Conservation (phyloP, 177 flowering plant species). For the Vitis hybrid region DNA sequence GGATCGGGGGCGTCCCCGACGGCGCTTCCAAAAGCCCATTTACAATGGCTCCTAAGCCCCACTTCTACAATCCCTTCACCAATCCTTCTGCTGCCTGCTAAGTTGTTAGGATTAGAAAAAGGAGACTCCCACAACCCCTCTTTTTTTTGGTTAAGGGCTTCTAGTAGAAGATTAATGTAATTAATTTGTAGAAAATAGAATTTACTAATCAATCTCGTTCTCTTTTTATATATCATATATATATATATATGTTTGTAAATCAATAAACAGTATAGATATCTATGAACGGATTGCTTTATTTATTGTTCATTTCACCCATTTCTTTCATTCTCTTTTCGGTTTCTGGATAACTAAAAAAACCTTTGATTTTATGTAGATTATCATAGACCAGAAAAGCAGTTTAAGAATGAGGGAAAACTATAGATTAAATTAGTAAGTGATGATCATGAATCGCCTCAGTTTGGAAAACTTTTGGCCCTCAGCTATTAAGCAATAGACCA, state of each 20-base stretch:
- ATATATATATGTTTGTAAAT: constrained; percentile 16
- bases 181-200: constrained; percentile 24
- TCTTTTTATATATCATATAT: background rate
- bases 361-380: too few species aligned
- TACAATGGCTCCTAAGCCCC: constrained; percentile 46
- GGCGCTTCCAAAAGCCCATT: constrained; percentile 37
- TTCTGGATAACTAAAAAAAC: background rate
- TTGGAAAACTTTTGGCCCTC: too few species aligned
- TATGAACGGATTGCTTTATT: constrained; percentile 22
- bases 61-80: constrained; percentile 54
- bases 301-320: background rate
- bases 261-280: background rate
- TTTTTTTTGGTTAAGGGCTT: constrained; percentile 37
- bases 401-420: too few species aligned
- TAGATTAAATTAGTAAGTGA: too few species aligned
- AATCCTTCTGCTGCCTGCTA: constrained; percentile 64
- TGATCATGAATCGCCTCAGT: too few species aligned
- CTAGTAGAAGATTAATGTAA: constrained; percentile 18
- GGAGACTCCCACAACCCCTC: constrained; percentile 18
- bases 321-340: background rate
- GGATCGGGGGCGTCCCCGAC: constrained; percentile 39
- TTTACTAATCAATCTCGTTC: constrained; percentile 9
- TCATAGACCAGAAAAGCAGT: too few species aligned
- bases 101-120: background rate
- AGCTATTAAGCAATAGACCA: too few species aligned